These are phyloP conservation scores for Psilocybe cubensis DNA, from an alignment of 768 basidiomycete species.

Conservation along the genomic window DNA sequence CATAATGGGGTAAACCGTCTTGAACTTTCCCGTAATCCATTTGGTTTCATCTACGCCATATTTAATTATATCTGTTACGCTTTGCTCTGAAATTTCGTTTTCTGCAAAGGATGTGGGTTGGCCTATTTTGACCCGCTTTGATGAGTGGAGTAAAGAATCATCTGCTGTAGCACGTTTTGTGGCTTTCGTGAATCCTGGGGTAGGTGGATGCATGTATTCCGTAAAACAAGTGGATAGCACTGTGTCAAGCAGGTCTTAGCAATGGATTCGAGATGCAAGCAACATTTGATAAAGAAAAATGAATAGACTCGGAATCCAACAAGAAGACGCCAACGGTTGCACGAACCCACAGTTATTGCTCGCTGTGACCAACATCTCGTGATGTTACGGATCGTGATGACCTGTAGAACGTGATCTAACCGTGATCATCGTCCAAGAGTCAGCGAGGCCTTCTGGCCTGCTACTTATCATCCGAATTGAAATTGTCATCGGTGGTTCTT, in stretches of 20 bases:
- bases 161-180: neutral
- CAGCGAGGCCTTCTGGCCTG: no score
- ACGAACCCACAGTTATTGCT: neutral
- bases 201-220: no score
- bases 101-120: neutral
- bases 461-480: no score
- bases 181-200: neutral
- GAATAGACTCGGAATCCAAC: no score
- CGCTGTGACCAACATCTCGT: neutral
- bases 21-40: constrained; percentile 22
- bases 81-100: constrained; percentile 15
- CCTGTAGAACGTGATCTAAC: neutral
- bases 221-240: no score
- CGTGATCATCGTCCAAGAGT: no score
- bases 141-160: neutral
- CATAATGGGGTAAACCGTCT: constrained; percentile 15
- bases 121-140: neutral
- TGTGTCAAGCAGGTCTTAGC: no score
- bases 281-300: no score
- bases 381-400: neutral
- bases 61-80: constrained; percentile 14
- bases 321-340: no score
- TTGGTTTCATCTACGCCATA: constrained; percentile 20
- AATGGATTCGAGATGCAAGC: no score
- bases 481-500: no score